These are phyloP conservation scores for Oryza coarctata DNA, from an alignment of 176 grass and related monocot genomes.

Conservation along the genomic window DNA sequence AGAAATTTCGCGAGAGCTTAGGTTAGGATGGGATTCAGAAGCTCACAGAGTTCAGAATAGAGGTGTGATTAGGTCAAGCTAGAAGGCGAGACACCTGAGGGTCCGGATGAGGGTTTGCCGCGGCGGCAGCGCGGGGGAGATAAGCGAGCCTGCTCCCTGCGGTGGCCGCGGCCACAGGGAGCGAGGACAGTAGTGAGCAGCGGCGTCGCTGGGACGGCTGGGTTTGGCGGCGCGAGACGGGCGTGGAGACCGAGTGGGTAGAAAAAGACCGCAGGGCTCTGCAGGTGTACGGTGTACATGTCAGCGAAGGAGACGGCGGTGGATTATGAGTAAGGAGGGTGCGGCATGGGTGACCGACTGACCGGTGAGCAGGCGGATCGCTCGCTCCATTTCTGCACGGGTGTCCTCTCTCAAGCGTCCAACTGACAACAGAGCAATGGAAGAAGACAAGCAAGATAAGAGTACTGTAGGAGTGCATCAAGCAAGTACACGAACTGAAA, in stretches of 20 bases:
- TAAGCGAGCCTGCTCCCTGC: not conserved
- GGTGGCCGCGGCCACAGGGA: not conserved
- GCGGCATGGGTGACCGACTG: not conserved
- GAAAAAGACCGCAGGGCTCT: not conserved
- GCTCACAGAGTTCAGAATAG: not conserved
- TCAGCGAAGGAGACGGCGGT: not conserved
- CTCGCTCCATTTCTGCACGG: not conserved
- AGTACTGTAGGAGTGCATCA: too few species aligned
- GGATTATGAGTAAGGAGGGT: not conserved
- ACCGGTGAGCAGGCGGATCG: not conserved
- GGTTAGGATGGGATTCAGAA: not conserved
- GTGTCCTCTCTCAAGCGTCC: not conserved
- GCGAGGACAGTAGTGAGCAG: not conserved
- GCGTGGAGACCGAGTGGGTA: not conserved
- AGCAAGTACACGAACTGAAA: too few species aligned
- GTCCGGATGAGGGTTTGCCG: not conserved
- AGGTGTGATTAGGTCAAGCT: not conserved
- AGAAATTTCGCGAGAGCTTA: not conserved
- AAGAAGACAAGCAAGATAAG: not conserved
- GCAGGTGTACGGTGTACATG: slow-evolving; percentile 15
- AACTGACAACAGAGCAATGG: not conserved
- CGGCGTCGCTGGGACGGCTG: not conserved
- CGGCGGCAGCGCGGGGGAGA: not conserved
- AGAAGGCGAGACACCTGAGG: slow-evolving; percentile 5
- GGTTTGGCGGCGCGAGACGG: not conserved